Base-by-base conservation (phyloP, 2,329 filamentous ascomycete genomes). In the Taxawa tesnikishii region DNA sequence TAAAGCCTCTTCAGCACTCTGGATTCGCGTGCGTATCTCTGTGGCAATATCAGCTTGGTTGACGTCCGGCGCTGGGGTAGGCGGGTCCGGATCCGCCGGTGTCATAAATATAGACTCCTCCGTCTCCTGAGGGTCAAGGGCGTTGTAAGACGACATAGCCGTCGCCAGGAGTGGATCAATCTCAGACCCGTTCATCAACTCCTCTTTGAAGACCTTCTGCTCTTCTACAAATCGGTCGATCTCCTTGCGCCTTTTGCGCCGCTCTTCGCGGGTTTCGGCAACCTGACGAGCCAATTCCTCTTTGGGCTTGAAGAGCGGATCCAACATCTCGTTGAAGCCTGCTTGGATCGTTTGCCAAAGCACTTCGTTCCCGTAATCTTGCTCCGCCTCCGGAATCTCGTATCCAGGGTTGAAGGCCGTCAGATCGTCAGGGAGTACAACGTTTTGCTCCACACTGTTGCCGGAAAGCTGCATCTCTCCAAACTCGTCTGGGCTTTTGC, bases 311-410 rank as follows among this genome's bases (percentile, higher is more conserved):
- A 98, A 98, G 0, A 98, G 66, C 1, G 76, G 70, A 48, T 96
- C 83, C 0, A 98, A 70, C 2, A 96, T 64, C 56, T 96, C 85
- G 48, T 96, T 94, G 59, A 94, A 83, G 0, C 84, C 81, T 54
- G 94, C 81, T 54, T 94, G 85, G 0, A 83, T 85, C 18, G 92
- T 76, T 52, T 94, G 83, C 48, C 93, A 94, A 1, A 96, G 62
- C 4, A 94, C 80, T 50, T 96, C 84, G 44, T 80, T 83, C 23
- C 83, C 84, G 5, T 83, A 76, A 51, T 94, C 85, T 37, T 70
- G 71, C 53, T 94, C 85, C 1, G 79, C 77, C 42, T 82, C 75
- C 1, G 82, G 80, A 11, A 92, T 76, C 32, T 84, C 80, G 53
- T 83, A 78, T 12, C 79, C 79, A 29, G 78, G 79, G 77, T 78